Evolutionary conservation across 2,329 filamentous ascomycete genomes (phyloP).

Genomic region (Periconia sp.): DNA sequence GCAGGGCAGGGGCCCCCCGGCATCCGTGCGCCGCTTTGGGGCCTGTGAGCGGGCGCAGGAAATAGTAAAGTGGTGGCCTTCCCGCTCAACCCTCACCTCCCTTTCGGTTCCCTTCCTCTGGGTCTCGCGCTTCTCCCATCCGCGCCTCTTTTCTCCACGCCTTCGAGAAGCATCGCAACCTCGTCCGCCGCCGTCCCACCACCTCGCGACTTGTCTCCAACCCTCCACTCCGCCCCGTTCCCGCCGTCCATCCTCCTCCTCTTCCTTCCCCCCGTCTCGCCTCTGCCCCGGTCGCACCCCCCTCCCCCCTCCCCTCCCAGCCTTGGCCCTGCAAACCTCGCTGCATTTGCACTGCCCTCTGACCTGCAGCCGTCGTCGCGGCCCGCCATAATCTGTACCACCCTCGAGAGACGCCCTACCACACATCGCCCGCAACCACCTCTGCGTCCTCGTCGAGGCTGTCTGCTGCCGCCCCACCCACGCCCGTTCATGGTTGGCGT

Average conservation of each 20-base stretch:
- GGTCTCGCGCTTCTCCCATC: slow-evolving; percentile 28
- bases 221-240: neutral
- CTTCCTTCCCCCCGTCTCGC: slow-evolving; percentile 2
- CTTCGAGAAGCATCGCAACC: slow-evolving; percentile 3
- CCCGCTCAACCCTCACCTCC: slow-evolving; percentile 41
- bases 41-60: slow-evolving; percentile 9
- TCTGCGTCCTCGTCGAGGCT: slow-evolving; percentile 12
- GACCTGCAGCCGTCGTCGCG: slow-evolving; percentile 9
- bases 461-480: slow-evolving; percentile 12
- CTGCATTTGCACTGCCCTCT: neutral
- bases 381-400: slow-evolving; percentile 5
- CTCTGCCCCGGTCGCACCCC: neutral
- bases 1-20: slow-evolving; percentile 6
- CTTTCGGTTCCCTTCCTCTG: slow-evolving; percentile 42
- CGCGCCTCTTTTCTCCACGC: slow-evolving; percentile 6
- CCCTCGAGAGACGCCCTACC: neutral
- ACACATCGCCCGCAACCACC: slow-evolving; percentile 1
- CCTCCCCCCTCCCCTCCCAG: neutral
- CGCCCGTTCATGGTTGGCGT: slow-evolving; percentile 36
- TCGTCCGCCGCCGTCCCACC: neutral
- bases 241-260: neutral
- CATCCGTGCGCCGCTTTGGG: slow-evolving; percentile 31
- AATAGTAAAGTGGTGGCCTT: slow-evolving; percentile 39
- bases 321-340: slow-evolving; percentile 2
- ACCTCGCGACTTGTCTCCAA: neutral